A percentile compares a stretch with the other conserved stretches of the same genome.
phyloP scores from a whole-genome alignment of 129 eudicot genomes.

The Escallonia rubra region DNA sequence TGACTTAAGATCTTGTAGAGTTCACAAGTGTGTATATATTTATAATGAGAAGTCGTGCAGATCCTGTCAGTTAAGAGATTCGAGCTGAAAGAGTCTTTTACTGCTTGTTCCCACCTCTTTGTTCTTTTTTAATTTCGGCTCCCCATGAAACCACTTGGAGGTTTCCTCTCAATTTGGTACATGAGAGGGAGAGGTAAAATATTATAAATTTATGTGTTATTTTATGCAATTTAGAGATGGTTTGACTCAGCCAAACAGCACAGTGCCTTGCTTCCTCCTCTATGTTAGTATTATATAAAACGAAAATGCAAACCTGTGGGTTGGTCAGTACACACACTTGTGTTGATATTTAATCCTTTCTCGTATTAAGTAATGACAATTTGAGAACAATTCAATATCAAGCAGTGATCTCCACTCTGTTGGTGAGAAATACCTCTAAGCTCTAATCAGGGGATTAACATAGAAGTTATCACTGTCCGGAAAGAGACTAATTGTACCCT shows the following conservation, averaged over 20 bases:
- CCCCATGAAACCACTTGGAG: constrained; percentile 38
- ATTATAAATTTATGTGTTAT: constrained; percentile 9
- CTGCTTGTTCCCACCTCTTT: constrained; percentile 38
- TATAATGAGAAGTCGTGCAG: background rate
- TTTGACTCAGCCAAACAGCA: constrained; percentile 45
- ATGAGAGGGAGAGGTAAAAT: constrained; percentile 12
- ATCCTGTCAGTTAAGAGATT: constrained; percentile 15
- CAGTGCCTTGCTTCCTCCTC: constrained; percentile 30
- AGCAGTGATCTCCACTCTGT: constrained; percentile 1
- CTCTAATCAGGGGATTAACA: constrained; percentile 23
- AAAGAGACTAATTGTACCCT: constrained; percentile 21
- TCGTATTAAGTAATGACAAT: background rate
- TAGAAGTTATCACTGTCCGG: constrained; percentile 41
- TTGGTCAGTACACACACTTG: background rate
- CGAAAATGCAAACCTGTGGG: constrained; percentile 4
- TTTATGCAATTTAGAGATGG: constrained; percentile 7
- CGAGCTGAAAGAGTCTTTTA: constrained; percentile 43
- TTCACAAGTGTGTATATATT: constrained; percentile 10
- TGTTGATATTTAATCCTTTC: background rate
- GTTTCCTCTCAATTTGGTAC: constrained; percentile 19
- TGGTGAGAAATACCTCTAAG: constrained; percentile 14
- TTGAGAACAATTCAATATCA: background rate
- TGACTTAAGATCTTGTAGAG: background rate
- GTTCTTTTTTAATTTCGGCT: constrained; percentile 25
- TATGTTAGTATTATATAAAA: constrained; percentile 10